These are phyloP conservation scores for Mycena leptocephala DNA, from an alignment of 768 basidiomycete species.

Conservation along the genomic window DNA sequence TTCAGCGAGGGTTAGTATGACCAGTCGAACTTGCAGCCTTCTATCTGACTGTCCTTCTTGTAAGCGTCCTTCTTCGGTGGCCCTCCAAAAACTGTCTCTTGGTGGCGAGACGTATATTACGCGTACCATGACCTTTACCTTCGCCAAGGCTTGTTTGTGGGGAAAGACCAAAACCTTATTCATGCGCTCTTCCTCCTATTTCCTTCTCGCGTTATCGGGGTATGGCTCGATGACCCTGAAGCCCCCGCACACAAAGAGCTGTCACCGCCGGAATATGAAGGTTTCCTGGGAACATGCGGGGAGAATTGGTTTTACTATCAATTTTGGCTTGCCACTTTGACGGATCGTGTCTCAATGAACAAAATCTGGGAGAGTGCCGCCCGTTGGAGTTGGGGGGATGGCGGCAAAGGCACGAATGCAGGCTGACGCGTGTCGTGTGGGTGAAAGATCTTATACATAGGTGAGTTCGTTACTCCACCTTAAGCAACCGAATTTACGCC, in stretches of 20 bases:
- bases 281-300: constrained; percentile 57
- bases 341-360: constrained; percentile 38
- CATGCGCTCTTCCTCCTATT: constrained; percentile 62
- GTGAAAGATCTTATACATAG: constrained; percentile 41
- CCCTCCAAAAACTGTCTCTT: constrained; percentile 56
- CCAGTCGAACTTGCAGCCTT: not conserved
- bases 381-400: constrained; percentile 48
- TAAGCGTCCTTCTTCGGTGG: constrained; percentile 74
- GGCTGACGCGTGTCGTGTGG: constrained; percentile 41
- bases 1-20: constrained; percentile 64
- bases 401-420: constrained; percentile 45
- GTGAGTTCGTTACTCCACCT: not conserved
- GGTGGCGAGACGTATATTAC: constrained; percentile 64
- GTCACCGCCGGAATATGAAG: constrained; percentile 28
- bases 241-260: constrained; percentile 39
- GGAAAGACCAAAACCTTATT: constrained; percentile 71
- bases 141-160: constrained; percentile 60
- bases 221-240: constrained; percentile 52
- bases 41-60: not conserved
- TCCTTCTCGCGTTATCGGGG: constrained; percentile 61
- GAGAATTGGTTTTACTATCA: constrained; percentile 65
- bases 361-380: constrained; percentile 31
- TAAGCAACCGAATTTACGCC: not conserved
- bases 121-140: constrained; percentile 68
- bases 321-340: constrained; percentile 58